phyloP scores from a whole-genome alignment of 139 green algal genomes.

The Coccomyxa sp. region DNA sequence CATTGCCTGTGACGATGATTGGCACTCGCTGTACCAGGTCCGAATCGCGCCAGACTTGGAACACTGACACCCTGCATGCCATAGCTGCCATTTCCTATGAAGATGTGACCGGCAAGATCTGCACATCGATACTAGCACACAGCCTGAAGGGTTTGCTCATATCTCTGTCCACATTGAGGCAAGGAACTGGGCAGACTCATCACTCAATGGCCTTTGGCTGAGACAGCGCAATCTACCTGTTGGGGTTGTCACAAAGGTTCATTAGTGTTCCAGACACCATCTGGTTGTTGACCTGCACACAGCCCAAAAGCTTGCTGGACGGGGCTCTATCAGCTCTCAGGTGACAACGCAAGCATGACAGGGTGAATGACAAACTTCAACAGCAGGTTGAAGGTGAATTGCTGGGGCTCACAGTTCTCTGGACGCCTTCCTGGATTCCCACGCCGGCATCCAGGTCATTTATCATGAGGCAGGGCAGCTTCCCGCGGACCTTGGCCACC shows the following conservation, averaged over 20 bases:
- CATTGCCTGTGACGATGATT: conserved; percentile 76
- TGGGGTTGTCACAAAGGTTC: conserved; percentile 89
- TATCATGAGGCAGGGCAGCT: conserved; percentile 83
- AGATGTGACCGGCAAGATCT: too few relatives aligned
- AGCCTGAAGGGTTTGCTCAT: too few relatives aligned
- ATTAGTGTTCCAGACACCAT: conserved; percentile 89
- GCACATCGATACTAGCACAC: background rate
- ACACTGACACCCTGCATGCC: background rate
- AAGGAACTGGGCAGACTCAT: too few relatives aligned
- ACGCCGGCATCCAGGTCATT: conserved; percentile 91
- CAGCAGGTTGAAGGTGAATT: too few relatives aligned
- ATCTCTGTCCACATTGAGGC: too few relatives aligned
- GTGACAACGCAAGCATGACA: too few relatives aligned
- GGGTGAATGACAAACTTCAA: too few relatives aligned
- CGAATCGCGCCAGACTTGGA: background rate
- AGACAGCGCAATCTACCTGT: too few relatives aligned
- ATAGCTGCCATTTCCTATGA: too few relatives aligned
- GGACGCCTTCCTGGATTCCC: background rate
- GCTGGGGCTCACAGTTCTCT: conserved; percentile 5
- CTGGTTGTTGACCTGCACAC: conserved; percentile 46
- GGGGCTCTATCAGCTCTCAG: conserved; percentile 17
- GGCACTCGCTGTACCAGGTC: conserved; percentile 39
- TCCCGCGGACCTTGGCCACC: conserved; percentile 60
- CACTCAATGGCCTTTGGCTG: too few relatives aligned
- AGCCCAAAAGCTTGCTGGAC: too few relatives aligned